phyloP scores from a whole-genome alignment of 441 rosid species.

The Mallotus repandus region DNA sequence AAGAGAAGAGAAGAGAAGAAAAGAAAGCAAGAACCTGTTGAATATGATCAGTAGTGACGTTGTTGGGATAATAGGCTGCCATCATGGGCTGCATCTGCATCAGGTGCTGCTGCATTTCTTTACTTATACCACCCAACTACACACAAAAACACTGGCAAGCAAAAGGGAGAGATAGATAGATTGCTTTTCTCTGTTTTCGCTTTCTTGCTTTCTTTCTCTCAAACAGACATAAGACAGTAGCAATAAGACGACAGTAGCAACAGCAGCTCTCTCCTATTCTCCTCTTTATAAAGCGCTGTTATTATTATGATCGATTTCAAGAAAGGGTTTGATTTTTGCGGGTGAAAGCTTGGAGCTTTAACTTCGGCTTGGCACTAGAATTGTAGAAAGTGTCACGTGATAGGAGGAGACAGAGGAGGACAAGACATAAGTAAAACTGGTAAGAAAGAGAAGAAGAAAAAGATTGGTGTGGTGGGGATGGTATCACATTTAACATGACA shows the following conservation, averaged over 20 bases:
- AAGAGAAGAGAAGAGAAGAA: neutral
- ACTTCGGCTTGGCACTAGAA: slow-evolving; percentile 25
- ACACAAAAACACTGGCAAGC: slow-evolving; percentile 11
- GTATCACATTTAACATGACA: slow-evolving; percentile 23
- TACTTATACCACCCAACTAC: slow-evolving; percentile 29
- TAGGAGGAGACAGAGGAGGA: slow-evolving; percentile 8
- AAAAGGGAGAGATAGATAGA: slow-evolving; percentile 16
- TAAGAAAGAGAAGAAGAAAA: neutral
- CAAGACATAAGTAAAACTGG: neutral
- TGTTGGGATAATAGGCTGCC: slow-evolving; percentile 97
- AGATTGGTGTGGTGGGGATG: neutral
- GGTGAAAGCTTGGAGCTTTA: neutral
- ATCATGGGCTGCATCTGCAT: slow-evolving; percentile 99
- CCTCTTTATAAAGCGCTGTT: too few species aligned
- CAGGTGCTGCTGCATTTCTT: slow-evolving; percentile 97
- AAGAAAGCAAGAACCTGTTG: slow-evolving; percentile 71
- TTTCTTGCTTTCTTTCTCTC: neutral
- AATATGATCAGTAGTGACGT: slow-evolving; percentile 99
- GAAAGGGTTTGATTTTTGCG: slow-evolving; percentile 6
- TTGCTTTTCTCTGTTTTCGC: slow-evolving; percentile 12
- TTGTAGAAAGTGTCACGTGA: slow-evolving; percentile 54
- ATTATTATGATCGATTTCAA: too few species aligned
- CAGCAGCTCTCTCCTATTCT: too few species aligned
- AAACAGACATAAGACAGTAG: slow-evolving; percentile 14
- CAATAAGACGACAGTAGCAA: neutral